Percentiles rank a stretch among this genome's conserved stretches.
These are phyloP conservation scores for Datura wrightii DNA, from an alignment of 257 asterid species.

Conservation along the genomic window DNA sequence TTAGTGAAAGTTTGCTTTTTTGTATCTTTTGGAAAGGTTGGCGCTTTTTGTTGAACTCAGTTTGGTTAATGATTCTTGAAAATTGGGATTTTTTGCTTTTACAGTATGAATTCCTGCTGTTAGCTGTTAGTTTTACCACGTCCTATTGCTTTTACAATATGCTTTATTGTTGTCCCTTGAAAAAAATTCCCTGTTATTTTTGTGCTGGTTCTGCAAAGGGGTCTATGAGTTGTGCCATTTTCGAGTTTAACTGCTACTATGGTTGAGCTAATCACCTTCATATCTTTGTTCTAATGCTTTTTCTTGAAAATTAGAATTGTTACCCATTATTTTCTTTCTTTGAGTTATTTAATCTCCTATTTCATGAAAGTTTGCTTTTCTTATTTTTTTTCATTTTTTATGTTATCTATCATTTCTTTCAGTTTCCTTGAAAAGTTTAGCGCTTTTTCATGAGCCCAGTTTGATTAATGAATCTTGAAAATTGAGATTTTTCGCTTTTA, in stretches of 20 bases:
- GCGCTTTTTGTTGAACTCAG: neutral
- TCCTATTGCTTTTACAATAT: neutral
- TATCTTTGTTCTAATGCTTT: neutral
- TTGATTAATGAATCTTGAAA: neutral
- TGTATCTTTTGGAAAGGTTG: neutral
- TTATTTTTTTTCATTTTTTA: neutral
- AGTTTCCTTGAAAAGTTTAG: neutral
- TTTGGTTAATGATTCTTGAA: neutral
- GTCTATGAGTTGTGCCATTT: neutral
- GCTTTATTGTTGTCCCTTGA: neutral
- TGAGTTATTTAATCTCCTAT: neutral
- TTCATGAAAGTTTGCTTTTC: neutral
- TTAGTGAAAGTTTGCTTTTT: neutral
- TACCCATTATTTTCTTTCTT: neutral
- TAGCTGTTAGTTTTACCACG: neutral
- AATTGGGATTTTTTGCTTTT: neutral
- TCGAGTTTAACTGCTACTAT: neutral
- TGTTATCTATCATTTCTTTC: neutral
- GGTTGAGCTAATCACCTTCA: neutral
- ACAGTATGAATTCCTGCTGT: neutral
- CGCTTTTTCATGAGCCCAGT: neutral
- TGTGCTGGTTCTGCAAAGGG: neutral
- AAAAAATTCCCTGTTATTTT: too few relatives aligned
- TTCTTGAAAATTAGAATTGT: neutral
- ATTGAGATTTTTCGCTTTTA: neutral